Percentiles rank a stretch among this genome's conserved stretches.
These are phyloP conservation scores for Silene latifolia DNA, from an alignment of 148 eudicot genomes.

Conservation along the genomic window DNA sequence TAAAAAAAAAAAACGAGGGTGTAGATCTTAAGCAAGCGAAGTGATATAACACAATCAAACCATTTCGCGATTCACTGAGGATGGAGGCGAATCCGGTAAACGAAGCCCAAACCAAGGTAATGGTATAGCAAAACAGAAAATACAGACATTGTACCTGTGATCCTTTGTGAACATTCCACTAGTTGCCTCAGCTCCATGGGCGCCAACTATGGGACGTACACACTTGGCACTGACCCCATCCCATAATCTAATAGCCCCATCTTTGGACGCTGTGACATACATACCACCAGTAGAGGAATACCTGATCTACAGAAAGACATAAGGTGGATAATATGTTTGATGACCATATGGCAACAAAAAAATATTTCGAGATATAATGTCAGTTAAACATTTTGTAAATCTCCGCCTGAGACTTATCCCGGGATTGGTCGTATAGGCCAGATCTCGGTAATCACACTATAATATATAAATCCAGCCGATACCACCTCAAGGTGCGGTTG, in stretches of 20 bases:
- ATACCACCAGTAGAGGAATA: conserved; percentile 74
- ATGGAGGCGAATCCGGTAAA: too few relatives aligned
- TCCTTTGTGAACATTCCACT: conserved; percentile 77
- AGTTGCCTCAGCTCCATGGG: conserved; percentile 76
- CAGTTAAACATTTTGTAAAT: neutral
- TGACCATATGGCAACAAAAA: neutral
- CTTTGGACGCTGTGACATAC: conserved; percentile 92
- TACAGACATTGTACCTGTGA: conserved; percentile 41
- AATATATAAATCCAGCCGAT: too few relatives aligned
- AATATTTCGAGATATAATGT: neutral
- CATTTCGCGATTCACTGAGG: too few relatives aligned
- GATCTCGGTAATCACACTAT: too few relatives aligned
- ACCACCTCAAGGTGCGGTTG: too few relatives aligned
- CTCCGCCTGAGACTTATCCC: too few relatives aligned
- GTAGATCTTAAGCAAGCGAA: too few relatives aligned
- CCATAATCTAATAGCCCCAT: conserved; percentile 81
- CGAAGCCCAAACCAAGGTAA: neutral
- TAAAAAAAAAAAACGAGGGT: too few relatives aligned
- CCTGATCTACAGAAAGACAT: conserved; percentile 54
- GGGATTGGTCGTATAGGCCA: too few relatives aligned
- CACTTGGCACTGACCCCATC: conserved; percentile 76
- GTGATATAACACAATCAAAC: too few relatives aligned
- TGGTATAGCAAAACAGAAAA: neutral
- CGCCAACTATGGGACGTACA: conserved; percentile 59
- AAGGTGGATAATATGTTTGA: neutral